Base-by-base conservation (phyloP, 148 eudicot genomes). In the Vaccinium macrocarpon region DNA sequence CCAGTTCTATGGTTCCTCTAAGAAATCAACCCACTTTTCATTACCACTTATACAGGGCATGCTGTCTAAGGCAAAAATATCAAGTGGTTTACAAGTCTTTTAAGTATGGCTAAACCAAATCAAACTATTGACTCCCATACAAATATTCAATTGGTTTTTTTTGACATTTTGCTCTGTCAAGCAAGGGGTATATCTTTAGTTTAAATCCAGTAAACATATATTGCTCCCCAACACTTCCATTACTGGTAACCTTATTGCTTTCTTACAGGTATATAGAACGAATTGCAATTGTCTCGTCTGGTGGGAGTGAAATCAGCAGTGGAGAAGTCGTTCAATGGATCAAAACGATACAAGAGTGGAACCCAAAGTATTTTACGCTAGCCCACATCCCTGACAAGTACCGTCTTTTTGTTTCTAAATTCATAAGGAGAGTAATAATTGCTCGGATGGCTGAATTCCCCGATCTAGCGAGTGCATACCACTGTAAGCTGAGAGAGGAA, bases 371-470 rank as follows among this genome's bases (percentile, higher is more conserved):
- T 78, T 97, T 95, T 87, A 97, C 98, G 2, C 97, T 97, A 59
- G 88, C 93, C 76, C 98, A 91, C 70, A 82, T 93, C 77, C 98
- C 97, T 0, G 90, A 87, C 27, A 90, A 97, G 78, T 87, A 97
- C 68, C 88, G 94, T 1, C 82, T 85, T 21, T 86, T 87, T 70
- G 93, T 93, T 66, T 91, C 95, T 25, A 97, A 93, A 76, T 97
- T 95, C 81, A 48, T 90, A 19, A 92, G 99, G 80, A 93, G 91
- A 21, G 94, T 97, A 2, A 81, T 93, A 53, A 97, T 97, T 72
- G 91, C 98, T 71, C 84, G 99, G 73, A 97, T 97, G 99, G 92
- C 95, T 0, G 98, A 97, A 82, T 91, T 83, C 79, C 99, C 99
- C 10, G 95, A 93, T 81, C 90, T 95, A 42, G 99, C 99, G 14